A percentile compares a stretch with the other conserved stretches of the same genome.
phyloP scores from a whole-genome alignment of 345 rosid species.

The Eucalyptus fibrosa region DNA sequence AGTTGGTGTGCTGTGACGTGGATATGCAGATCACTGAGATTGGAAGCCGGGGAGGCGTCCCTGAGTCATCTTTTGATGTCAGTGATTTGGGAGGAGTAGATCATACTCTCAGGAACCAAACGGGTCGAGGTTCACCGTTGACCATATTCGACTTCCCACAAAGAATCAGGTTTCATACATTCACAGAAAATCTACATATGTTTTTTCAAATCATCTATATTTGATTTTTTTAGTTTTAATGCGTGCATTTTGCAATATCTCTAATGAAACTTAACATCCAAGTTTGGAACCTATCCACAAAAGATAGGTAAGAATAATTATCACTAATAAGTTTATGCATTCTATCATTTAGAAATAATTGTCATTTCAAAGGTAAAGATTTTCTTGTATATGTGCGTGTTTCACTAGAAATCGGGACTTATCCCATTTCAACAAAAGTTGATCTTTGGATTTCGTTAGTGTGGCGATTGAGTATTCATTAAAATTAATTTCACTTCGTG shows the following conservation, averaged over 20 bases:
- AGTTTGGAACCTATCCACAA: not conserved
- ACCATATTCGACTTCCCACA: not conserved
- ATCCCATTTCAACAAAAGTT: no score
- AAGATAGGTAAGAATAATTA: not conserved
- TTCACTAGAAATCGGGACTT: not conserved
- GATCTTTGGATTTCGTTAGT: no score
- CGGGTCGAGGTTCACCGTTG: not conserved
- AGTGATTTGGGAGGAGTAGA: not conserved
- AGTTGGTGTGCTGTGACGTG: not conserved
- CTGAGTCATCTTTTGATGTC: not conserved
- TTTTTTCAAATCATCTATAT: not conserved
- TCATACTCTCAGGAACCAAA: not conserved
- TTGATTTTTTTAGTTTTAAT: no score
- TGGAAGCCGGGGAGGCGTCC: not conserved
- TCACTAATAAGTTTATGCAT: not conserved
- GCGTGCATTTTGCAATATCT: not conserved
- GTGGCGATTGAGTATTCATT: no score
- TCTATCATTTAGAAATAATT: not conserved
- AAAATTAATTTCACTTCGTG: no score
- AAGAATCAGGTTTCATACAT: not conserved
- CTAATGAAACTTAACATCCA: no score
- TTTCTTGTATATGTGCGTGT: not conserved
- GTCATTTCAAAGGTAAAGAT: no score
- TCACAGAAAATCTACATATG: not conserved
- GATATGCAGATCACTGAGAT: not conserved